phyloP scores from a whole-genome alignment of 2,329 filamentous ascomycete species.

The Seiridium unicorne region DNA sequence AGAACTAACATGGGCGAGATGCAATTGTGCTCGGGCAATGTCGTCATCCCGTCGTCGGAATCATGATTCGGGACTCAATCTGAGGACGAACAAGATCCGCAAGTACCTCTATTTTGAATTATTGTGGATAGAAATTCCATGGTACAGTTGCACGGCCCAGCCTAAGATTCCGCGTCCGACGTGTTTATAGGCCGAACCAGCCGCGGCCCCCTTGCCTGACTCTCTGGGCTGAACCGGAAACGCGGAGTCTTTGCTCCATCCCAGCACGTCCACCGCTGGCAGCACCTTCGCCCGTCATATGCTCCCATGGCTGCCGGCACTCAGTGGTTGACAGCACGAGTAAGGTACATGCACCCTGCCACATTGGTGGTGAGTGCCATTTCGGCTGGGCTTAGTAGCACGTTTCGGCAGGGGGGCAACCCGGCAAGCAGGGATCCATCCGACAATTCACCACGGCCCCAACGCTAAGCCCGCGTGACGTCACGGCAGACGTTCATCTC shows the following conservation, averaged over 20 bases:
- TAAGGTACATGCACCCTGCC: no score
- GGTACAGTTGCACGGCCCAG: no score
- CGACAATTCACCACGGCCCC: no score
- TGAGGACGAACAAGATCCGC: neutral
- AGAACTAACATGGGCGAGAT: neutral
- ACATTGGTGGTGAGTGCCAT: neutral
- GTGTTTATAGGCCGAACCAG: neutral
- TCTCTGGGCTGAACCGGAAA: neutral
- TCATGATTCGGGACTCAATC: neutral
- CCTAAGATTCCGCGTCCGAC: no score
- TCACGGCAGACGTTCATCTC: neutral
- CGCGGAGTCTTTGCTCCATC: constrained; percentile 2
- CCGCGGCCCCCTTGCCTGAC: neutral
- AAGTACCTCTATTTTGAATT: neutral
- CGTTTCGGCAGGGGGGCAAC: neutral
- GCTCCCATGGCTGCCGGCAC: neutral
- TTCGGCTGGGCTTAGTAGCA: neutral
- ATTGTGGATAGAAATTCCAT: neutral
- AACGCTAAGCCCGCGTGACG: neutral
- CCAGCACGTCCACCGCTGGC: neutral
- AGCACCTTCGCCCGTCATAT: neutral
- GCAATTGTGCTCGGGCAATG: neutral
- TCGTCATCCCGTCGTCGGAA: neutral
- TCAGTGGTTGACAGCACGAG: no score
- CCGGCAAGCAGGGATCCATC: neutral